Base-by-base conservation (phyloP, 2,329 filamentous ascomycete genomes). In the Stachybotrys chartarum region DNA sequence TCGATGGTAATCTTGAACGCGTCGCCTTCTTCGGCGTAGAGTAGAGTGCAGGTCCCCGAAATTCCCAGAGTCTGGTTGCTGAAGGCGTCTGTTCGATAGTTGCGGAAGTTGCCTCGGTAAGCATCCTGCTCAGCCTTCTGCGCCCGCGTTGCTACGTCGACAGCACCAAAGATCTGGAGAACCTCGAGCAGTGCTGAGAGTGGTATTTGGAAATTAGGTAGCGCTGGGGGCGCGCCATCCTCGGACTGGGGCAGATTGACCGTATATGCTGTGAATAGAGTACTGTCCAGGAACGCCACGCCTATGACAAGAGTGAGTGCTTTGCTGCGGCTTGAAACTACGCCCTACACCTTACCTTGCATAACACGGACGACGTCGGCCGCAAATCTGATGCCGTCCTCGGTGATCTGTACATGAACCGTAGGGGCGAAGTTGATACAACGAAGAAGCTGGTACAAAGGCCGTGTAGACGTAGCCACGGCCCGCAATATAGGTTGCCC, bases 101-200 rank as follows among this genome's bases (percentile, higher is more conserved):
- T 83, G 52, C 82, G 78, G 45, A 84, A 70, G 61, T 84, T 85
- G 69, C 81, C 84, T 58, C 78, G 79, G 63, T 84, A 85, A 1
- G 77, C 75, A 59, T 86, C 83, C 56, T 79, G 74, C 12, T 86
- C 83, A 7, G 79, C 74, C 63, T 80, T 85, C 52, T 80, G 76
- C 51, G 80, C 75, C 59, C 81, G 80, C 46, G 75, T 77, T 6
- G 82, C 76, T 14, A 84, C 78, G 60, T 90, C 88, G 50, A 92
- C 83, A n/a, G 92, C 85, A 52, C 91, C 91, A 66, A 99, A 96
- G 52, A 99, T 97, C 66, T 97, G 93, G 7, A 99, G 80, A 0
- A 93, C 96, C 73, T 97, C 94, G 54, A 99, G 83, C 3, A 99
- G 81, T 17, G 93, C 90, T 5, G 87, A 80, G 8, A 99, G 82